Evolutionary conservation across 805 yeast genomes (phyloP).

Genomic region (Candida ulmi): DNA sequence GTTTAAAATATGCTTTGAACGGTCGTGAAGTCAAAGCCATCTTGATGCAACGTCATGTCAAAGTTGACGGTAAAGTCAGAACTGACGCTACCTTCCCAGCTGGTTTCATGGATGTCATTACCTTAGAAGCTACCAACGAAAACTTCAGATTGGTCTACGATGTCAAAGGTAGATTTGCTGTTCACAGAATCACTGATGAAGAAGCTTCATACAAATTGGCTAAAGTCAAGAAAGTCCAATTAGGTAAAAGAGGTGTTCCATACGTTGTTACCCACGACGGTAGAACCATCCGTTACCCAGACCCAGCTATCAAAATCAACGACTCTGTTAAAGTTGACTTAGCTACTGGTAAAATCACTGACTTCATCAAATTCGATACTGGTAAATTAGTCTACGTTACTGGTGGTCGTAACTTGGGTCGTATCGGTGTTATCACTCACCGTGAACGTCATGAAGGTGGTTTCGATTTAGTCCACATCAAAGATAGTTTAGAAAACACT

Average conservation of each 20-base stretch:
- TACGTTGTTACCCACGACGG: slow-evolving; percentile 99
- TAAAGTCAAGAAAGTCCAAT: slow-evolving; percentile 96
- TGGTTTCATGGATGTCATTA: slow-evolving; percentile 98
- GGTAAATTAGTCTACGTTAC: slow-evolving; percentile 91
- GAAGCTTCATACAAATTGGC: slow-evolving; percentile 98
- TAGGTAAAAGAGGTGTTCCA: slow-evolving; percentile 98
- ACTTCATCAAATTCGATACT: slow-evolving; percentile 86
- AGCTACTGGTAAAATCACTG: slow-evolving; percentile 90
- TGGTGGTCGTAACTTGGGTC: slow-evolving; percentile 98
- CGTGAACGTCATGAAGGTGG: slow-evolving; percentile 98
- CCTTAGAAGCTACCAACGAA: slow-evolving; percentile 97
- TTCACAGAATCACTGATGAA: slow-evolving; percentile 98
- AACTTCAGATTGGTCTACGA: slow-evolving; percentile 99
- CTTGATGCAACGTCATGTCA: slow-evolving; percentile 96
- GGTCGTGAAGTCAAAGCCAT: slow-evolving; percentile 99
- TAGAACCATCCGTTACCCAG: slow-evolving; percentile 99
- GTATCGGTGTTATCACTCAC: slow-evolving; percentile 94
- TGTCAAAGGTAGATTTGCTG: slow-evolving; percentile 98
- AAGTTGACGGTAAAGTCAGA: slow-evolving; percentile 99
- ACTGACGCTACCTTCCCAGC: slow-evolving; percentile 98
- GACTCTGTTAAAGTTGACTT: slow-evolving; percentile 97
- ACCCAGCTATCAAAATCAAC: slow-evolving; percentile 93
- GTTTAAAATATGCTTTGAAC: slow-evolving; percentile 97
- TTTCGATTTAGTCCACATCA: slow-evolving; percentile 94
- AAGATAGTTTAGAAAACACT: slow-evolving; percentile 90